Conservation (phyloP, 176 grass and related monocot species). For the Calamus simplicifolius region DNA sequence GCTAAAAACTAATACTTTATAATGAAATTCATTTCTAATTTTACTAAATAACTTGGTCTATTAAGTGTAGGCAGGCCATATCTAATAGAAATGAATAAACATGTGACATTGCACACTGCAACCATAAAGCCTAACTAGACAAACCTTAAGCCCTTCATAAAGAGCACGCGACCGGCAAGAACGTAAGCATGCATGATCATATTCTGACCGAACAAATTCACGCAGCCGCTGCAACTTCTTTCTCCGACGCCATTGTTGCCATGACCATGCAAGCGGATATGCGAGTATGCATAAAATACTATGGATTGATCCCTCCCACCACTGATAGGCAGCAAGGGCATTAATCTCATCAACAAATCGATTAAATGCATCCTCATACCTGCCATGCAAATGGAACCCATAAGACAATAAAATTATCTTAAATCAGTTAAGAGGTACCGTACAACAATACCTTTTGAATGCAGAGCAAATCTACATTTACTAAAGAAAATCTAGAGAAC, state of each 20-base stretch:
- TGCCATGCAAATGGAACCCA: conserved; percentile 10
- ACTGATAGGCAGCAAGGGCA: conserved; percentile 88
- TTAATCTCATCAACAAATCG: conserved; percentile 98
- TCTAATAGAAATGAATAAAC: too few relatives aligned
- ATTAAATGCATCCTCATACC: conserved; percentile 93
- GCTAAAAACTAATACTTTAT: too few relatives aligned
- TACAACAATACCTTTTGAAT: too few relatives aligned
- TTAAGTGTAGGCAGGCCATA: too few relatives aligned
- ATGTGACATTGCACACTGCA: too few relatives aligned
- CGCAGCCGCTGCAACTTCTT: conserved; percentile 91
- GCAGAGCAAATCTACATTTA: too few relatives aligned
- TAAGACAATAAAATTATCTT: conserved; percentile 1
- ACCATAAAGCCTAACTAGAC: neutral
- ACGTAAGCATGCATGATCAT: conserved; percentile 93
- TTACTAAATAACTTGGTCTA: too few relatives aligned
- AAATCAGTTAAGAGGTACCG: too few relatives aligned
- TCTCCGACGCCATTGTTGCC: conserved; percentile 95
- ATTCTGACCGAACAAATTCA: conserved; percentile 98
- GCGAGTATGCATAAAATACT: conserved; percentile 76
- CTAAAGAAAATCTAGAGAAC: too few relatives aligned
- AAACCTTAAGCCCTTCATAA: conserved; percentile 99
- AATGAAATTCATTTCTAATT: too few relatives aligned
- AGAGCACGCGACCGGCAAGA: conserved; percentile 98
- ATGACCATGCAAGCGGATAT: conserved; percentile 93
- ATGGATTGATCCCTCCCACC: conserved; percentile 97